Conservation (phyloP, 2,329 filamentous ascomycete species). For the Penicillium sp. region DNA sequence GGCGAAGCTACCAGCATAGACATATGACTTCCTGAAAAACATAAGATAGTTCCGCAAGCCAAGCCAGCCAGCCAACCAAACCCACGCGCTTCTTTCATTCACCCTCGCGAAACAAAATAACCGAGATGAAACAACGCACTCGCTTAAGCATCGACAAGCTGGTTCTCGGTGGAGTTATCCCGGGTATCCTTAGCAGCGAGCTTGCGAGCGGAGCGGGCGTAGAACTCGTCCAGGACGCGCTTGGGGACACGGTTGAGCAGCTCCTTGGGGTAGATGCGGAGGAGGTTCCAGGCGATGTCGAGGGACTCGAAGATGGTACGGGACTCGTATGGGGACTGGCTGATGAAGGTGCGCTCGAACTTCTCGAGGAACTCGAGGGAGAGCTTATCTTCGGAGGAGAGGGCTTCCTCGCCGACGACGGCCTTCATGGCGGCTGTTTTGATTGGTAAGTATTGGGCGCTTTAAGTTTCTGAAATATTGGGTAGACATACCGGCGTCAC, state of each 20-base stretch:
- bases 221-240: conserved; percentile 81
- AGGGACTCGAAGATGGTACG: conserved; percentile 90
- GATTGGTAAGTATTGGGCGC: not conserved
- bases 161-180: conserved; percentile 40
- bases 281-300: conserved; percentile 92
- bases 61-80: not conserved
- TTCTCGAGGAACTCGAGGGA: conserved; percentile 98
- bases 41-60: not conserved
- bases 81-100: not conserved
- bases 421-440: conserved; percentile 88
- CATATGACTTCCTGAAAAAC: not conserved
- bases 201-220: conserved; percentile 59
- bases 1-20: not conserved
- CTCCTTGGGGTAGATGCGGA: conserved; percentile 97
- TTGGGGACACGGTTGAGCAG: conserved; percentile 90
- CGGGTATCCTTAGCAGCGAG: conserved; percentile 49
- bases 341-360: conserved; percentile 94
- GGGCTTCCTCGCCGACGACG: conserved; percentile 95
- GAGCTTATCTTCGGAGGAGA: conserved; percentile 94
- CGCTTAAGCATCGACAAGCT: conserved; percentile 43
- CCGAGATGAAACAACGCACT: not conserved
- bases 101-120: conserved; percentile 3
- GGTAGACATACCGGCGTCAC: conserved; percentile 66
- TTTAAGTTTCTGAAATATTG: not conserved
- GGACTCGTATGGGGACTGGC: conserved; percentile 87